These are phyloP conservation scores for Serendipita indica DNA, from an alignment of 768 basidiomycete species.

Conservation along the genomic window DNA sequence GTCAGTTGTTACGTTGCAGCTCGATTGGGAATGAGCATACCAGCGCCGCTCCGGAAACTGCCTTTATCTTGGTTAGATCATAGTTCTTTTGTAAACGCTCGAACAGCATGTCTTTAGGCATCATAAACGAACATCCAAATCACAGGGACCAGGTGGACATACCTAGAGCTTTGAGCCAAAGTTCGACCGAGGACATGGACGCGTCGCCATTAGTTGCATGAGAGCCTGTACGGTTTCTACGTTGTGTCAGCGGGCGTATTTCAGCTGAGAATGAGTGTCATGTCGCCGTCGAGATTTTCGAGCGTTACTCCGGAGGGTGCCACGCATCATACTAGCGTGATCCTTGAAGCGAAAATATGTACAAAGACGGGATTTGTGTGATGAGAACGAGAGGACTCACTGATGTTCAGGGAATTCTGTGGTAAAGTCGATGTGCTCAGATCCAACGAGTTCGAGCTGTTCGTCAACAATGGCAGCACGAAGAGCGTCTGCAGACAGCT, in stretches of 20 bases:
- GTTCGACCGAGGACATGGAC: constrained; percentile 76
- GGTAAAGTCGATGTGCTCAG: constrained; percentile 75
- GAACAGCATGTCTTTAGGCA: constrained; percentile 48
- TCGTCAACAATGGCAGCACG: constrained; percentile 75
- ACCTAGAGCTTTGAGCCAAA: constrained; percentile 85
- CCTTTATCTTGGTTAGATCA: constrained; percentile 55
- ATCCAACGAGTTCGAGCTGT: constrained; percentile 63
- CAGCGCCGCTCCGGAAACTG: constrained; percentile 68
- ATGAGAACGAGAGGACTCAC: constrained; percentile 31
- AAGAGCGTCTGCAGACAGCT: constrained; percentile 71
- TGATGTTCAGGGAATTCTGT: constrained; percentile 64
- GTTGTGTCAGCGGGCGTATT: too few species aligned
- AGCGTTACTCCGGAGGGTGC: not conserved
- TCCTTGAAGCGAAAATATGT: not conserved
- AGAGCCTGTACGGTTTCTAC: constrained; percentile 70
- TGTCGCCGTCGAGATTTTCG: constrained; percentile 5
- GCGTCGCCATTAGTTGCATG: constrained; percentile 78
- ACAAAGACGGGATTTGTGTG: not conserved
- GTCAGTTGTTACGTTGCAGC: not conserved
- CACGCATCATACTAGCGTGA: not conserved
- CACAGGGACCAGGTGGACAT: constrained; percentile 21
- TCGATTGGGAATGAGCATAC: constrained; percentile 23
- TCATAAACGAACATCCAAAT: constrained; percentile 17
- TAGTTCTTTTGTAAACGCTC: constrained; percentile 57
- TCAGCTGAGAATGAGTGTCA: constrained; percentile 11